Conservation (phyloP, 2,329 filamentous ascomycete genomes). For the Cladosporium sp. region DNA sequence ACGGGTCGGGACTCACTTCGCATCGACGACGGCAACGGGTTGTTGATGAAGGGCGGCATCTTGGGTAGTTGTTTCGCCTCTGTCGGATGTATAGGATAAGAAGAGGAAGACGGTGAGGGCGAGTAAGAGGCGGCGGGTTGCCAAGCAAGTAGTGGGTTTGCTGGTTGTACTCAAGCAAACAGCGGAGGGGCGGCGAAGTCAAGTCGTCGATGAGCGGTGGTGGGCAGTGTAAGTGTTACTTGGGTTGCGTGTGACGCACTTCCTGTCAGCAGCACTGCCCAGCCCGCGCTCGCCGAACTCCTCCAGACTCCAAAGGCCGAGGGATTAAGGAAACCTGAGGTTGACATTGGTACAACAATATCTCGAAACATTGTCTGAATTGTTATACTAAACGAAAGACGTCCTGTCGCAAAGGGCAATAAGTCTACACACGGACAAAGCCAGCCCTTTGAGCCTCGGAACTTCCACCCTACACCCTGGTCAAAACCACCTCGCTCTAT, state of each 20-base stretch:
- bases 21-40: conserved; percentile 51
- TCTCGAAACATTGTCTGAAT: background rate
- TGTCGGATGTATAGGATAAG: no score
- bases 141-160: background rate
- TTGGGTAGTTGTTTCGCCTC: conserved; percentile 12
- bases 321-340: background rate
- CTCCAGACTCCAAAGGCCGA: no score
- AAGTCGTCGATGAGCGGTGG: background rate
- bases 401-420: no score
- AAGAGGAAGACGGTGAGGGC: background rate
- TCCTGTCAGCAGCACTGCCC: no score
- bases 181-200: background rate
- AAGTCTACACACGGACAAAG: no score
- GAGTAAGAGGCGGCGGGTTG: background rate
- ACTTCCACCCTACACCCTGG: background rate
- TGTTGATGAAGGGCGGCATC: conserved; percentile 49
- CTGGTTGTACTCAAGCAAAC: background rate
- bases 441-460: no score
- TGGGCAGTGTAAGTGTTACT: background rate
- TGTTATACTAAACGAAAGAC: no score
- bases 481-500: background rate
- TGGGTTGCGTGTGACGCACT: no score
- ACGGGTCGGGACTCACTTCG: conserved; percentile 38
- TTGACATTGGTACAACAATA: background rate
- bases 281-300: no score